These are phyloP conservation scores for Adansonia digitata DNA, from an alignment of 345 rosid genomes.

Conservation along the genomic window DNA sequence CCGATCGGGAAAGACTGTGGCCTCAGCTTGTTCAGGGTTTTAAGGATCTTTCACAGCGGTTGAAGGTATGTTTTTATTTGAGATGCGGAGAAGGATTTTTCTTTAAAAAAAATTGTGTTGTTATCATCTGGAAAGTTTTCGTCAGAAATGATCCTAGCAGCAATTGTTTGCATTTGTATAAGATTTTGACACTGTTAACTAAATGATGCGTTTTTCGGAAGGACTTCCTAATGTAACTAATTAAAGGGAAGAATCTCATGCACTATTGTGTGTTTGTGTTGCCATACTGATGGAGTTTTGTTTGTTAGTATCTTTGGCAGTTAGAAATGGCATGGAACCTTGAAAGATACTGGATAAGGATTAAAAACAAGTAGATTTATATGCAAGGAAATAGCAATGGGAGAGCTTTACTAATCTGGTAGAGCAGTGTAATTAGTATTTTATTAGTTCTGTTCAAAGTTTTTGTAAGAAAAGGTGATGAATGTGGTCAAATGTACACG, in stretches of 20 bases:
- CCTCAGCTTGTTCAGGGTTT: conserved; percentile 97
- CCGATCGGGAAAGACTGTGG: conserved; percentile 91
- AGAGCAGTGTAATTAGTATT: not conserved
- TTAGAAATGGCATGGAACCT: not conserved
- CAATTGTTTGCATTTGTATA: not conserved
- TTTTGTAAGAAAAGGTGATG: not conserved
- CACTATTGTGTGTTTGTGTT: not conserved
- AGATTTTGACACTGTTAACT: not conserved
- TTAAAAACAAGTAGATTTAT: not conserved
- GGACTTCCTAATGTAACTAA: not conserved
- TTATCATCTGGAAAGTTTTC: too few species aligned
- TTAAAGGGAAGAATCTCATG: not conserved
- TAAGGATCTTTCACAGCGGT: conserved; percentile 87
- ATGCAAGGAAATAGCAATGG: not conserved
- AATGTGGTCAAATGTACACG: not conserved
- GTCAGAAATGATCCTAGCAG: not conserved
- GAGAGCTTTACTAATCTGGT: not conserved
- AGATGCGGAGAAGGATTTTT: not conserved
- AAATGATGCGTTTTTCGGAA: not conserved
- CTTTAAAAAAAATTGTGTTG: not conserved
- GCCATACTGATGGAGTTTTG: not conserved
- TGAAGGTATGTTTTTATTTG: conserved; percentile 50
- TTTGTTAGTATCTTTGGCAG: not conserved
- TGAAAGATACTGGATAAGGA: not conserved
- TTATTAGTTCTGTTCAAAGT: not conserved